Base-by-base conservation (phyloP, 306 rosid genomes). In the Mimosa pudica region DNA sequence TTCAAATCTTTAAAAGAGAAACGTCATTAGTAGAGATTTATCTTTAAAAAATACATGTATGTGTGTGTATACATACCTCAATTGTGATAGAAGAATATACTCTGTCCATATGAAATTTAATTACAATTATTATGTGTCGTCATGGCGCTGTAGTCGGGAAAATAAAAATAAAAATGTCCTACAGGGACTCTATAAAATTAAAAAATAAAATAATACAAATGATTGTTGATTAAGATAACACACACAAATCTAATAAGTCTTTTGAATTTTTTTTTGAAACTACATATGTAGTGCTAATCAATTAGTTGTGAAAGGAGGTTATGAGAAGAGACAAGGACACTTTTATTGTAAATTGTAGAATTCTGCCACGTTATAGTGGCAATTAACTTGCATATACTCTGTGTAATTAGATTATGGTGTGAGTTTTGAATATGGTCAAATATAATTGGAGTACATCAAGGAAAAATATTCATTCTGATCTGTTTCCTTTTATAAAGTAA, bases 301-400 rank as follows among this genome's bases (percentile, higher is more conserved):
- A 64, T 36, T 13, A 36, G 1, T 36, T 38, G 47, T 16, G 46
- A 38, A 17, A 16, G 13, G 6, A 18, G 16, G 45, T 66, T 66
- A 66, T 16, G 17, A 30, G 30, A 12, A 17, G 49, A 66, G 71
- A 66, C 48, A 65, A 14, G 10, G 20, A 16, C 58, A 16, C 58
- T 16, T 49, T 49, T 48, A 46, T 9, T 46, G 11, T 46, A 48
- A 14, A 49, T 13, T 2, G 32, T 41, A 38, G 51, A 41, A 17
- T 38, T 41, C 33, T 69, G 77, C 70, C 85, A 70, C 81, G 85
- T 74, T 46, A 70, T 41, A 41, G 65, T 44, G 52, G 51, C 61
- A 79, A 71, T 66, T 42, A 58, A 67, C 49, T 60, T 71, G 60
- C 30, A 63, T 8, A 41, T 30, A 14, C n/a, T 14, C 16, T 9